Evolutionary conservation across 2,329 filamentous ascomycete species (phyloP).

Genomic region (Coleophoma cylindrospora): DNA sequence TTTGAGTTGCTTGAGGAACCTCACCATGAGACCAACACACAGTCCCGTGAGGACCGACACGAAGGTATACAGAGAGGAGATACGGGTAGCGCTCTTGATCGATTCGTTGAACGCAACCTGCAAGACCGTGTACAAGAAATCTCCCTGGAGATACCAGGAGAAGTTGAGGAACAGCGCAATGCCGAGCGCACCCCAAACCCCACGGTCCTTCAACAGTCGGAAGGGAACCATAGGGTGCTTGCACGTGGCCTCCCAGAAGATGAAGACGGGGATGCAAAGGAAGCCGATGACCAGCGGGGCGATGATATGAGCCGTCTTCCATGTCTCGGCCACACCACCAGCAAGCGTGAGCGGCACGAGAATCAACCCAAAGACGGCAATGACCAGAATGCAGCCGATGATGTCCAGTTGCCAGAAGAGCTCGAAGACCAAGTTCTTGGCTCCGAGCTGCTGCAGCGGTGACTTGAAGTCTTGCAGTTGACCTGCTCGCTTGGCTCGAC

Average conservation of each 20-base stretch:
- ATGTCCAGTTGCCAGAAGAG: conserved; percentile 53
- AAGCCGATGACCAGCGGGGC: conserved; percentile 56
- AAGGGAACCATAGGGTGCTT: conserved; percentile 51
- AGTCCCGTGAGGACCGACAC: conserved; percentile 52
- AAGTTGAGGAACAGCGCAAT: conserved; percentile 53
- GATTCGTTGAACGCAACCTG: conserved; percentile 56
- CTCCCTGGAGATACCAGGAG: conserved; percentile 57
- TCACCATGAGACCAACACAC: conserved; percentile 51
- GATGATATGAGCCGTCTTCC: conserved; percentile 57
- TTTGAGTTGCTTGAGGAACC: conserved; percentile 49
- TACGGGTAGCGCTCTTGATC: conserved; percentile 49
- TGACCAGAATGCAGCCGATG: conserved; percentile 41
- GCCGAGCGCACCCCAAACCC: conserved; percentile 58
- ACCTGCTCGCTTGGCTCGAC: conserved; percentile 43
- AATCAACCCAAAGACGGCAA: conserved; percentile 40
- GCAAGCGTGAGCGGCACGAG: conserved; percentile 50
- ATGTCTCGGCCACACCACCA: conserved; percentile 41
- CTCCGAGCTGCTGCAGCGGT: conserved; percentile 36
- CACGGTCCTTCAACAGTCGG: conserved; percentile 54
- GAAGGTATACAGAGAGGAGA: conserved; percentile 54
- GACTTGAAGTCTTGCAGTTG: conserved; percentile 37
- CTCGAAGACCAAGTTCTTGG: conserved; percentile 29
- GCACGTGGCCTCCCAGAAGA: conserved; percentile 55
- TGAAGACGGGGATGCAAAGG: conserved; percentile 47
- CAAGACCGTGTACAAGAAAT: conserved; percentile 60